Evolutionary conservation across 164 flowering plant genomes (phyloP).

Genomic region (Cinnamomum micranthum): DNA sequence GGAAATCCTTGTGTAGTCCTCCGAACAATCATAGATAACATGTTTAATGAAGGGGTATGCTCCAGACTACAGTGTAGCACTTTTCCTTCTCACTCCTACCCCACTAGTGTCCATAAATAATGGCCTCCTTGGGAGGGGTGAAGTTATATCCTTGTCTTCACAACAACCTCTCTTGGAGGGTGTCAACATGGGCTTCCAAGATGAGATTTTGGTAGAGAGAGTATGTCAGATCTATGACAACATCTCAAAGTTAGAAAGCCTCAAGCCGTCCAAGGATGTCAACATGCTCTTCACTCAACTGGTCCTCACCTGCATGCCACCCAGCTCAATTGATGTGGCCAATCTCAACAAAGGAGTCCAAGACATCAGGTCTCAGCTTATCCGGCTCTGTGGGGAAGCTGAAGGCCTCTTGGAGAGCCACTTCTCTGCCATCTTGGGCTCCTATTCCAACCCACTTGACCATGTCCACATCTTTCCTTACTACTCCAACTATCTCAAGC

Average conservation of each 20-base stretch:
- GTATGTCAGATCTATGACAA: slow-evolving; percentile 58
- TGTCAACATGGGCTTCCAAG: slow-evolving; percentile 81
- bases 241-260: slow-evolving; percentile 64
- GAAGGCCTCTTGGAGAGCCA: slow-evolving; percentile 77
- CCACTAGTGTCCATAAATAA: slow-evolving; percentile 34
- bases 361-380: slow-evolving; percentile 59
- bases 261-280: slow-evolving; percentile 78
- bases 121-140: slow-evolving; percentile 7
- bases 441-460: slow-evolving; percentile 57
- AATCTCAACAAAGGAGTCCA: slow-evolving; percentile 43
- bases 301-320: slow-evolving; percentile 77
- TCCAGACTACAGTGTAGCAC: neutral
- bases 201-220: slow-evolving; percentile 46
- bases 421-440: slow-evolving; percentile 54
- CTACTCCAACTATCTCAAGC: slow-evolving; percentile 73
- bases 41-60: neutral
- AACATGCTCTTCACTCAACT: slow-evolving; percentile 80
- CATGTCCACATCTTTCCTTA: slow-evolving; percentile 75
- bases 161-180: slow-evolving; percentile 35
- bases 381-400: slow-evolving; percentile 75
- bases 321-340: slow-evolving; percentile 59
- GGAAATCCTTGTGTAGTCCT: neutral
- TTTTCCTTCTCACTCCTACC: neutral
- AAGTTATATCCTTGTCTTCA: neutral
- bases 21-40: neutral